Base-by-base conservation (phyloP, 2,329 filamentous ascomycete species). In the Trichoderma koningii region DNA sequence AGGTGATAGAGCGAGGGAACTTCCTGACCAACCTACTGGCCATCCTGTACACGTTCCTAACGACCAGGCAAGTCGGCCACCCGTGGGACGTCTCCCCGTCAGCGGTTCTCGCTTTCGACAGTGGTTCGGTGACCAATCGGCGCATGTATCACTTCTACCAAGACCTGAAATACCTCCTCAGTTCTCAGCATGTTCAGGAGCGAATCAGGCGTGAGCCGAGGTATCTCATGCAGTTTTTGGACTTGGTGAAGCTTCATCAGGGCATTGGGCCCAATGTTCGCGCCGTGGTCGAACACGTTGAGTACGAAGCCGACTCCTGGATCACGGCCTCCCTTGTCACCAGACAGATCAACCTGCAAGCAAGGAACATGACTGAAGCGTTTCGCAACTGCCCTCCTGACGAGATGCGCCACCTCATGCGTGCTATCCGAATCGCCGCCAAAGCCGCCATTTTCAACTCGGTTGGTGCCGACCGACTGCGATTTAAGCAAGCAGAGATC, bases 271-370 rank as follows among this genome's bases (percentile, higher is more conserved):
- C 95, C 1, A 99, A 98, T 72, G 83, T 93, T 28, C 73, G 96
- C 67, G 95, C 94, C 2, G 87, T 97, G 23, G 93, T 93, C 17
- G 95, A 98, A 73, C 95, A 99, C 75, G 91, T 99, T 38, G 96
- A 99, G 76, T 99, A 98, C 73, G 95, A 99, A 77, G 96, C 93
- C 2, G 96, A 99, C 77, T 91, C 92, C 21, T 99, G 95, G 95
- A 98, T 99, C 61, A 96, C 92, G 65, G 94, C 95, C 3, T 97
- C 93, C 7, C 83, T 98, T 57, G 91, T 99, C 65, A 97, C 95
- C 56, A 86, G 94, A 57, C 94, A 99, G 75, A 94, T 99, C 75
- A 98, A 98, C 74, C 88, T 92, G 62, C 85, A 98, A 44, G 97
- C 94, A 73, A 85, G 93, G 68, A 90, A 95, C 71, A 89, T 98